Evolutionary conservation across 202 grass and related monocot species (phyloP).

Genomic region (Zizania palustris): DNA sequence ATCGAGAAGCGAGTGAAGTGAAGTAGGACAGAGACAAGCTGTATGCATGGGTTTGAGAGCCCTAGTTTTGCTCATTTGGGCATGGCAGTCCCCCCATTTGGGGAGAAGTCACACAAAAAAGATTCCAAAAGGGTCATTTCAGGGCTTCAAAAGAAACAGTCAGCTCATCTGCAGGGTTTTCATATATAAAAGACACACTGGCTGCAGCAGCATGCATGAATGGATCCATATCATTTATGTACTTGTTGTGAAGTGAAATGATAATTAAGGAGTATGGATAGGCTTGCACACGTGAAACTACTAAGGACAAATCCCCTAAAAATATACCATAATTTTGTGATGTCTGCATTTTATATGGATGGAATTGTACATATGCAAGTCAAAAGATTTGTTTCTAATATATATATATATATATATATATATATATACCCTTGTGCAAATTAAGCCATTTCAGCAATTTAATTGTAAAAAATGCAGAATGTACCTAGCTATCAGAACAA

Average conservation of each 20-base stretch:
- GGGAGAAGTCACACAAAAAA: conserved; percentile 14
- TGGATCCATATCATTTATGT: conserved; percentile 37
- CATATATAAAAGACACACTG: conserved; percentile 16
- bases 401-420: too few relatives aligned
- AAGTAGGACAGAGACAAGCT: not conserved
- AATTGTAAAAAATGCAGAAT: too few relatives aligned
- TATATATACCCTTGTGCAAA: not conserved
- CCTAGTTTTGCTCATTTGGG: conserved; percentile 26
- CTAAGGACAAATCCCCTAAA: conserved; percentile 10
- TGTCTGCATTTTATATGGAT: not conserved
- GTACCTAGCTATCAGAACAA: not conserved
- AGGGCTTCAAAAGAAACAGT: not conserved
- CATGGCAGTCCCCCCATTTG: conserved; percentile 31
- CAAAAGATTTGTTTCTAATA: not conserved
- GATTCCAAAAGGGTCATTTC: conserved; percentile 59
- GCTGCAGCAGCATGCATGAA: not conserved
- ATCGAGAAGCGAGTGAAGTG: conserved; percentile 25
- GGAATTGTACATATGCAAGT: not conserved
- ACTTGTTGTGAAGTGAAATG: conserved; percentile 33
- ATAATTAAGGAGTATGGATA: conserved; percentile 32
- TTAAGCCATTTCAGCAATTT: not conserved
- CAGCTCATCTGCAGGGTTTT: not conserved
- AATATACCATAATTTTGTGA: not conserved
- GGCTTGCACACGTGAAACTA: conserved; percentile 42
- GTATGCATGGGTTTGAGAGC: conserved; percentile 9